These are phyloP conservation scores for Echium plantagineum DNA, from an alignment of 257 asterid genomes.

Conservation along the genomic window DNA sequence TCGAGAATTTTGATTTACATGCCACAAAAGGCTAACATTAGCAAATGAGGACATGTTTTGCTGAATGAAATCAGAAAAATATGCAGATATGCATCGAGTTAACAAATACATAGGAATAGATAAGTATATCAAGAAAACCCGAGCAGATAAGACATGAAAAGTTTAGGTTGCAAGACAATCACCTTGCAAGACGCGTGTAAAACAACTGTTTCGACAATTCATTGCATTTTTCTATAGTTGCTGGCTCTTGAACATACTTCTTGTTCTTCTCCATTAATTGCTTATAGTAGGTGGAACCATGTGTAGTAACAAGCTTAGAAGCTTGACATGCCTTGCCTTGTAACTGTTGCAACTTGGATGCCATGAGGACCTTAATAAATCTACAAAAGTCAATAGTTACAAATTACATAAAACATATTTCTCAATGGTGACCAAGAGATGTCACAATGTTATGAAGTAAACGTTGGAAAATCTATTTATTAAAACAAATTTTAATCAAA, in stretches of 20 bases:
- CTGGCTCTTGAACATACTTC: slow-evolving; percentile 34
- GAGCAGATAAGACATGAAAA: neutral
- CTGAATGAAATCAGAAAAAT: neutral
- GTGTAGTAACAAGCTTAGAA: slow-evolving; percentile 23
- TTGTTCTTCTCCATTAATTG: slow-evolving; percentile 33
- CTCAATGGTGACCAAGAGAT: neutral
- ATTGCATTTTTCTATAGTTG: slow-evolving; percentile 35
- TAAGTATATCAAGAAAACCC: neutral
- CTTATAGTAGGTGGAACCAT: slow-evolving; percentile 26
- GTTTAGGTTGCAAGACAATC: slow-evolving; percentile 3
- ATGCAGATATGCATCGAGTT: neutral
- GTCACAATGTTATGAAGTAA: too few species aligned
- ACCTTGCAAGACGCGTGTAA: slow-evolving; percentile 49
- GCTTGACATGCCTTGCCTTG: slow-evolving; percentile 32
- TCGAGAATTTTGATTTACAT: too few species aligned
- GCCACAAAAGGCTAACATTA: too few species aligned
- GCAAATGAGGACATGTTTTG: neutral
- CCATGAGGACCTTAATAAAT: slow-evolving; percentile 22
- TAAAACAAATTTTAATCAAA: too few species aligned
- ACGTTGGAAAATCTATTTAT: neutral
- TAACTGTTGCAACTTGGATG: slow-evolving; percentile 27
- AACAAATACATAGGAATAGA: neutral
- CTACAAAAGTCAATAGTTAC: neutral
- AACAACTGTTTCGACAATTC: slow-evolving; percentile 36
- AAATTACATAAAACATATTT: neutral